A percentile compares a stretch with the other conserved stretches of the same genome.
Conservation (phyloP, 192 early-diverging fungal species). For the Hyaloraphidium curvatum region DNA sequence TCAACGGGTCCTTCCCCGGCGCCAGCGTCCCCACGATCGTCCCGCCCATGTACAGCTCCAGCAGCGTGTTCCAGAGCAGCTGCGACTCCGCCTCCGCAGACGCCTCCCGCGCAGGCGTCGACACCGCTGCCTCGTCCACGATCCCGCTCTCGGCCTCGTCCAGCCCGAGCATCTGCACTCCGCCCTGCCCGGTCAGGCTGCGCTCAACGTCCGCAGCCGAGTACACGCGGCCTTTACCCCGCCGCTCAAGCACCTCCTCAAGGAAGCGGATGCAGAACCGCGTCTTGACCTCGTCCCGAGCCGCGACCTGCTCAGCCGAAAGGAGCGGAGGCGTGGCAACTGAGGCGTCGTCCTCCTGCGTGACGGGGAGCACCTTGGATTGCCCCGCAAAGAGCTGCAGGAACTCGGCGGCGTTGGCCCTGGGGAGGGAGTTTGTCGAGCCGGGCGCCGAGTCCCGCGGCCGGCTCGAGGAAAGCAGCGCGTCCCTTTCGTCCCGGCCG, state of each 20-base stretch:
- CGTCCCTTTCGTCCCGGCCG: too few relatives aligned
- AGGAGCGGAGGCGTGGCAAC: too few relatives aligned
- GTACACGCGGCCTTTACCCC: conserved; percentile 29
- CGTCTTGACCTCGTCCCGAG: conserved; percentile 28
- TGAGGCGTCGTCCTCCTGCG: too few relatives aligned
- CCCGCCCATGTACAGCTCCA: conserved; percentile 69
- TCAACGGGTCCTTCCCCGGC: too few relatives aligned
- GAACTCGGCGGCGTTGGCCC: too few relatives aligned
- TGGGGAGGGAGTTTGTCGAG: too few relatives aligned
- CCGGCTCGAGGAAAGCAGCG: too few relatives aligned
- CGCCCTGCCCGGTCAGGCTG: not conserved
- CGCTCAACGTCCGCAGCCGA: not conserved
- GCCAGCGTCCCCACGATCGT: not conserved
- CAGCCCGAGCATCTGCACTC: not conserved
- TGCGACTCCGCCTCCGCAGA: conserved; percentile 17
- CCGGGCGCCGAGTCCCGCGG: too few relatives aligned
- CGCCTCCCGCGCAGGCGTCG: not conserved
- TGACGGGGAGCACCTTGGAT: too few relatives aligned
- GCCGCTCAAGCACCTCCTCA: conserved; percentile 58
- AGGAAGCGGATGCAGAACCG: conserved; percentile 63
- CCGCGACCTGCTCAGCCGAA: not conserved
- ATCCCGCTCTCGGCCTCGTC: conserved; percentile 3
- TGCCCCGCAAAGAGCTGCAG: too few relatives aligned
- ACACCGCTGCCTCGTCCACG: conserved; percentile 2
- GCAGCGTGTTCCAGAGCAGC: conserved; percentile 71